phyloP scores from a whole-genome alignment of 1,284 basidiomycete species.

The Xerocomus alliaceus region DNA sequence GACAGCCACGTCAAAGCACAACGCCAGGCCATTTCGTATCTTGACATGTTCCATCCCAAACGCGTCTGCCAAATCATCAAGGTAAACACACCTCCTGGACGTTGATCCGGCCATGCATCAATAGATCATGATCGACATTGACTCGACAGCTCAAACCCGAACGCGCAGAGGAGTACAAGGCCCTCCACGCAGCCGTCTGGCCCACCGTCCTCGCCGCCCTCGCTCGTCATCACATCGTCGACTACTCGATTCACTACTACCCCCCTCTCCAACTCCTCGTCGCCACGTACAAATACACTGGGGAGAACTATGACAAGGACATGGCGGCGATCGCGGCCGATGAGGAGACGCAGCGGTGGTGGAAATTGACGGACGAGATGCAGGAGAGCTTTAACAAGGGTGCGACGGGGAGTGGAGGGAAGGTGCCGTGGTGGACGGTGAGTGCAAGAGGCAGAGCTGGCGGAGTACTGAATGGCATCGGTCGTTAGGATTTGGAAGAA shows the following conservation, averaged over 20 bases:
- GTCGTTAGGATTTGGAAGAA: constrained; percentile 61
- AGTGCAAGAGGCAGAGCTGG: constrained; percentile 25
- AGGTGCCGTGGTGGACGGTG: constrained; percentile 76
- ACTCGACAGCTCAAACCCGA: constrained; percentile 72
- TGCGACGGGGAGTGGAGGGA: constrained; percentile 70
- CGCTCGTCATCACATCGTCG: constrained; percentile 68
- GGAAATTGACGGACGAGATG: constrained; percentile 79
- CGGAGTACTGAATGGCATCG: constrained; percentile 7
- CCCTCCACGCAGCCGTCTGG: constrained; percentile 72
- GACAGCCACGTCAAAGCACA: too few relatives aligned
- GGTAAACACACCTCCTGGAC: constrained; percentile 39
- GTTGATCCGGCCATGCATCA: not conserved
- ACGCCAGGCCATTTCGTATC: not conserved
- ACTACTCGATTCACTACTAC: constrained; percentile 80
- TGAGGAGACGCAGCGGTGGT: constrained; percentile 75
- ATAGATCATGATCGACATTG: not conserved
- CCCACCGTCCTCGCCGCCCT: constrained; percentile 74
- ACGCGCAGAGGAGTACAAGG: constrained; percentile 69
- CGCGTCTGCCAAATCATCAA: constrained; percentile 80
- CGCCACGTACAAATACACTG: constrained; percentile 72
- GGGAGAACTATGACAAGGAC: constrained; percentile 66
- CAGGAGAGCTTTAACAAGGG: constrained; percentile 76
- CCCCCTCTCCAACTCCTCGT: constrained; percentile 69
- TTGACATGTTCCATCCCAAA: constrained; percentile 51
- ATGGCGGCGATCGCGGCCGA: constrained; percentile 72